Evolutionary conservation across 2,329 filamentous ascomycete genomes (phyloP), one percentile per base, ranked within the genome.

Genomic region (Fusarium camptoceras): DNA sequence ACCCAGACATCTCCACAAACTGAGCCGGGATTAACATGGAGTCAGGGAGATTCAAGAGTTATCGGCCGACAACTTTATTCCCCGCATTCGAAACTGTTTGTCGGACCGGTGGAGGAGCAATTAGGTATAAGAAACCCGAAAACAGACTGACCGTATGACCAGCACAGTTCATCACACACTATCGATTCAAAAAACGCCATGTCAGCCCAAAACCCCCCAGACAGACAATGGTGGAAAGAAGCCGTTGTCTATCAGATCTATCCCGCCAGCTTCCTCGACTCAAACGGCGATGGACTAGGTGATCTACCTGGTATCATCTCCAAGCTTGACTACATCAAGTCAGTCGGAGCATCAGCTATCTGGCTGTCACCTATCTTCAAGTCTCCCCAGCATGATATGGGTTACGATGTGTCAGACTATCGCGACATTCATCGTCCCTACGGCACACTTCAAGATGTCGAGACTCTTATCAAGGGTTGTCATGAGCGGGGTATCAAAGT

Each of bases 391-490:
- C 76, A 85, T 43, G 89, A 91, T 57, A 89, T 90, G 87, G 89
- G 88, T 4, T 91, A 91, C 73, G 89, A 91, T 71, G 85, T 91
- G 42, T 84, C 84, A 1, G 85, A 92, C 75, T 92, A 92, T 64
- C 61, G 73, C 6, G 69, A 73, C 27, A 77, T 77, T 7, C 66
- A 77, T 16, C 49, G 41, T 2, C 85, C 84, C 8, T 93, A 92
- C 68, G 91, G 91, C 3, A 89, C 88, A 1, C 79, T 93, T 18
- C 79, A 82, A 55, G 90, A 94, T 75, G 87, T 92, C 44, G 88
- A 92, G 39, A 76, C 80, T 1, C 77, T 93, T 39, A 89, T 92
- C 50, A 72, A 84, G 18, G 86, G 85, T 2, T 86, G 86, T 54
- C 89, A 92, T 66, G 74, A 83, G 15, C 58, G 73, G 11, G 53